These are phyloP conservation scores for Fomitopsis pinicola DNA, from an alignment of 1,284 basidiomycete species.

Conservation along the genomic window DNA sequence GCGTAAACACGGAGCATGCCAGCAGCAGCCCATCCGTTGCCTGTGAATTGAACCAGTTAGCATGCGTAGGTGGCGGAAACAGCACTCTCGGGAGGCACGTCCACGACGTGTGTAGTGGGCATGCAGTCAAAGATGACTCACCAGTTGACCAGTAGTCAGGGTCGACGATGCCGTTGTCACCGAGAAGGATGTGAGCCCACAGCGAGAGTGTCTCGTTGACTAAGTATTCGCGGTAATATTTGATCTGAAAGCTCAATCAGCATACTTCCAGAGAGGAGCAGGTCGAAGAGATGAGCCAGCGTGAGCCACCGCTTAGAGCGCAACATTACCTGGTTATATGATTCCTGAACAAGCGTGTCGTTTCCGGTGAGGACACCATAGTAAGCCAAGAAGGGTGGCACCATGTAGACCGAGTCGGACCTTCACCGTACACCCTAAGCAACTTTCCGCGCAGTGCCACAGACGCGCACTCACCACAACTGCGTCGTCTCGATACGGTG, in stretches of 20 bases:
- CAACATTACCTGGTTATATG: constrained; percentile 59
- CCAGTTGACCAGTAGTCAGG: constrained; percentile 74
- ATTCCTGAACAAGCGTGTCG: constrained; percentile 58
- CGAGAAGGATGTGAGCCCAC: constrained; percentile 70
- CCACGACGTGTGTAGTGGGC: not conserved
- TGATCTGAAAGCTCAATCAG: constrained; percentile 34
- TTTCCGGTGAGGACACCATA: constrained; percentile 76
- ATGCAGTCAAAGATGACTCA: constrained; percentile 18
- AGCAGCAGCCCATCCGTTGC: constrained; percentile 83
- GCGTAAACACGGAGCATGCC: constrained; percentile 83
- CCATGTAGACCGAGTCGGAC: constrained; percentile 84
- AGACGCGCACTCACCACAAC: constrained; percentile 49
- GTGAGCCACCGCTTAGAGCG: not conserved
- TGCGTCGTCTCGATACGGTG: constrained; percentile 67
- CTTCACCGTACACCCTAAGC: constrained; percentile 28
- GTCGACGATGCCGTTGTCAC: constrained; percentile 42
- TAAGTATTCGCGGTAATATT: constrained; percentile 69
- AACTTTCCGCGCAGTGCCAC: not conserved
- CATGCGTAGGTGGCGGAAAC: too few relatives aligned
- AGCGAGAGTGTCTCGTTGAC: constrained; percentile 44
- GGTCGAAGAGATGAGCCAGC: not conserved
- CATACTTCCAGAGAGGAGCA: not conserved
- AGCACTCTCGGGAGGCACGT: too few relatives aligned
- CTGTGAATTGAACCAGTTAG: constrained; percentile 28
- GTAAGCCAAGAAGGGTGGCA: constrained; percentile 89